Percentiles rank a stretch among this genome's conserved stretches.
Conservation (phyloP, 352 stramenopile genomes). For the Pythium aphanidermatum region DNA sequence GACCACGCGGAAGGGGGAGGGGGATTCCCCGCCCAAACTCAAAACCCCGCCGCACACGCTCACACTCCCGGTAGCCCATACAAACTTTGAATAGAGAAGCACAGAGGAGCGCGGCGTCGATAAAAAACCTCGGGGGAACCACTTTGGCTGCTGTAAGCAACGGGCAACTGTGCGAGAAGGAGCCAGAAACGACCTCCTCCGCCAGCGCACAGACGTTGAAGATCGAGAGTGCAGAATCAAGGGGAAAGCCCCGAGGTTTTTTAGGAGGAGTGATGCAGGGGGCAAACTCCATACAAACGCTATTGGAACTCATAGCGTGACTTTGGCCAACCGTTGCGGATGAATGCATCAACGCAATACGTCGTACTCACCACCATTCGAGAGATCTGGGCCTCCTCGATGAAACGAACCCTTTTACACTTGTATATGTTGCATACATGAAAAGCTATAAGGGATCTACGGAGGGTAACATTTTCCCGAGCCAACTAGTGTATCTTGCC, state of each 20-base stretch:
- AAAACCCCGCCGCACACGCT: slow-evolving; percentile 18
- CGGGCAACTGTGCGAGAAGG: slow-evolving; percentile 24
- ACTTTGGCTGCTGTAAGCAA: slow-evolving; percentile 10
- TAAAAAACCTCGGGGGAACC: slow-evolving; percentile 26
- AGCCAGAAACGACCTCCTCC: slow-evolving; percentile 26
- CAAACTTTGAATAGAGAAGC: slow-evolving; percentile 15
- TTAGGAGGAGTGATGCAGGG: slow-evolving; percentile 25
- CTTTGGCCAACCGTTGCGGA: slow-evolving; percentile 5
- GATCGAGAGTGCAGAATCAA: slow-evolving; percentile 31
- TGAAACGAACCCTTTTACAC: too few species aligned
- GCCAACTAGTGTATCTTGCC: slow-evolving; percentile 17
- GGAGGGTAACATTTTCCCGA: slow-evolving; percentile 13
- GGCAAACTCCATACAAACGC: slow-evolving; percentile 16
- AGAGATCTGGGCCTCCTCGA: too few species aligned
- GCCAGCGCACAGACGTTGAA: slow-evolving; percentile 27
- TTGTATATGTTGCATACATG: too few species aligned
- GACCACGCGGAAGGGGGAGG: slow-evolving; percentile 9
- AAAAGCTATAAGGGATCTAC: too few species aligned
- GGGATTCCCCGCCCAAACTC: slow-evolving; percentile 21
- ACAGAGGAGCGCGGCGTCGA: neutral
- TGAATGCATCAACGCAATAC: neutral
- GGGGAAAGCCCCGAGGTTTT: slow-evolving; percentile 31
- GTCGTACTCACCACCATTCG: slow-evolving; percentile 12
- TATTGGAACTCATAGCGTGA: slow-evolving; percentile 2
- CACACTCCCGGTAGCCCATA: slow-evolving; percentile 13